Percentiles rank a stretch among this genome's conserved stretches.
Evolutionary conservation across 805 yeast species (phyloP).

Genomic region (Sugiyamaella americana): DNA sequence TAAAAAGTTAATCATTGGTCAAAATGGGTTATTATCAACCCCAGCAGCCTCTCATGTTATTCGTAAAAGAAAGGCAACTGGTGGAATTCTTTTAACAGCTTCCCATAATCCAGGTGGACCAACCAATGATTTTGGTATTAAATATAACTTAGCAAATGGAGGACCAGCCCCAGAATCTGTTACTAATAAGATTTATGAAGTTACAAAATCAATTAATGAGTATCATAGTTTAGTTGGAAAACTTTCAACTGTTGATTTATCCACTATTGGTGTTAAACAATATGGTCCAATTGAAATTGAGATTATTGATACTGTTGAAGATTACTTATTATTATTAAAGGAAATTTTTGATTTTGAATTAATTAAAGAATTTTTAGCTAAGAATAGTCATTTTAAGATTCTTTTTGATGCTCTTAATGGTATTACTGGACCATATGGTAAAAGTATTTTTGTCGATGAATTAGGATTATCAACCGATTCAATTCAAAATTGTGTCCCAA

Average conservation of each 20-base stretch:
- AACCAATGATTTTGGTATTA: slow-evolving; percentile 84
- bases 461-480: slow-evolving; percentile 66
- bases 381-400: slow-evolving; percentile 56
- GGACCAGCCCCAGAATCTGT: slow-evolving; percentile 98
- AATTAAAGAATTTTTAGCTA: slow-evolving; percentile 61
- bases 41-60: slow-evolving; percentile 96
- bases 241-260: slow-evolving; percentile 60
- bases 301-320: slow-evolving; percentile 73
- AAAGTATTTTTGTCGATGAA: slow-evolving; percentile 75
- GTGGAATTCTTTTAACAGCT: slow-evolving; percentile 94
- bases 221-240: slow-evolving; percentile 48
- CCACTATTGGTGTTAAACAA: slow-evolving; percentile 45
- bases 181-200: slow-evolving; percentile 78
- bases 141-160: slow-evolving; percentile 90
- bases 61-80: slow-evolving; percentile 65
- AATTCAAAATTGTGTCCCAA: slow-evolving; percentile 73
- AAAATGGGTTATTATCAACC: slow-evolving; percentile 81
- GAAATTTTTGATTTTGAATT: slow-evolving; percentile 81
- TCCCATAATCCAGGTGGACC: slow-evolving; percentile 99
- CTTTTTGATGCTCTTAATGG: slow-evolving; percentile 91
- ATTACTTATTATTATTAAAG: slow-evolving; percentile 73
- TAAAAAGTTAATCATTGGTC: slow-evolving; percentile 76
- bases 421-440: slow-evolving; percentile 95
- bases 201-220: slow-evolving; percentile 48
- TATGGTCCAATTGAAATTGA: slow-evolving; percentile 58